These are phyloP conservation scores for Euphorbia lathyris DNA, from an alignment of 345 rosid species.

Conservation along the genomic window DNA sequence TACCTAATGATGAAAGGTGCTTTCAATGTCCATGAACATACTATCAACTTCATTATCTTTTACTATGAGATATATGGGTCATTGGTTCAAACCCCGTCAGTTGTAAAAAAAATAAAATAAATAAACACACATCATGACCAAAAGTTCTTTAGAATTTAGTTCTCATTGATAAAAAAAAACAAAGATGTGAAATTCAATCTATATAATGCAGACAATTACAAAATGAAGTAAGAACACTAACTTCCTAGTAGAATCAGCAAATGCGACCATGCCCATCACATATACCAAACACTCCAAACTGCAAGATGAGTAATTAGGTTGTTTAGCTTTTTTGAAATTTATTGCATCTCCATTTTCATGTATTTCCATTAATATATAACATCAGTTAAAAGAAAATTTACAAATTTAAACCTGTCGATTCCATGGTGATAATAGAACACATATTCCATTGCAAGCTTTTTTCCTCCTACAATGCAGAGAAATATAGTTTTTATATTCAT, in stretches of 20 bases:
- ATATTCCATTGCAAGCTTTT: constrained; percentile 95
- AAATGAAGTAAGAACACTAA: constrained; percentile 42
- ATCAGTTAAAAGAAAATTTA: constrained; percentile 14
- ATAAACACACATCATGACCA: too few species aligned
- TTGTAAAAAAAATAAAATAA: too few species aligned
- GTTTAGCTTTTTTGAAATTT: constrained; percentile 12
- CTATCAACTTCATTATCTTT: too few species aligned
- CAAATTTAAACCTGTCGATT: constrained; percentile 53
- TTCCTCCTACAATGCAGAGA: too few species aligned
- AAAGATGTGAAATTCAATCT: constrained; percentile 6
- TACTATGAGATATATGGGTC: too few species aligned
- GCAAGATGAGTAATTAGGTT: constrained; percentile 24
- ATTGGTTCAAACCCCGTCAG: too few species aligned
- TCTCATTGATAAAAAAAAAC: not conserved
- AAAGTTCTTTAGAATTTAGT: not conserved
- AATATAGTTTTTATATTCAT: too few species aligned
- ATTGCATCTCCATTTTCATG: not conserved
- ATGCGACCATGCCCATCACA: constrained; percentile 99
- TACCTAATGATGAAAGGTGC: too few species aligned
- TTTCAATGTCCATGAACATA: too few species aligned
- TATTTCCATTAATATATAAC: not conserved
- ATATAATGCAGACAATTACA: constrained; percentile 12
- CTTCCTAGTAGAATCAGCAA: constrained; percentile 91
- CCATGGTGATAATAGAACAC: constrained; percentile 82
- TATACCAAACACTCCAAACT: constrained; percentile 94